Evolutionary conservation across 176 grass and related monocot species (phyloP), one percentile per base, ranked within the genome.

Genomic region (Aegilops speltoides): DNA sequence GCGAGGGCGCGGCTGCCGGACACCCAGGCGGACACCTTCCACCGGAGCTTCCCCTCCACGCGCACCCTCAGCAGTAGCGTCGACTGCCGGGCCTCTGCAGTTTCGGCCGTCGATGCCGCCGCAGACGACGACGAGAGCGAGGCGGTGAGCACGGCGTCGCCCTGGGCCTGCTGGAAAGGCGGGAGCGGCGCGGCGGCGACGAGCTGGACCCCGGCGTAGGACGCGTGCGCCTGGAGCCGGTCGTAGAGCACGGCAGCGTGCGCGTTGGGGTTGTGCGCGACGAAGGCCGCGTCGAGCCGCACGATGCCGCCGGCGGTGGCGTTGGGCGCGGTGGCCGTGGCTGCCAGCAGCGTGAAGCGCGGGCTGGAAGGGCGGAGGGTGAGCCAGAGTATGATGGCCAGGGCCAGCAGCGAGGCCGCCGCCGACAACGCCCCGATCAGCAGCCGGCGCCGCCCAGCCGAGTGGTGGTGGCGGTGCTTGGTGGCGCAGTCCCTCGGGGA

Each of bases 1-100:
- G 66, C 76, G 69, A 97, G 77, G 13, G 73, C 59, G 79, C 91
- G 92, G 24, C 70, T 62, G 22, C 85, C 79, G 2, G 95, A 93
- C 74, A 97, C 79, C 89, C 90, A 93, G 36, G 73, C 66, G 15
- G 88, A 82, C 25, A 97, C 90, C 86, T 93, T 97, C 95, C 95
- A 97, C 4, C 89, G 88, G 28, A 97, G 88, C 65, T 87, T 79
- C 62, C 92, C 95, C 68, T 81, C 73, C 22, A 97, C 3, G 80
- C 71, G 83, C 46, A 94, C 32, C 54, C 68, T 72, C 11, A 97
- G 81, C 71, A 76, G 78, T 56, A 59, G 54, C 54, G 54, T 59
- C 19, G 59, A 22, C 73, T 41, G 41, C 54, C 65, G 80, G 68
- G 70, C 80, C 13, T 41, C 22, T 2, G n/a, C 38, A 52, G 22